A percentile compares a stretch with the other conserved stretches of the same genome.
phyloP scores from a whole-genome alignment of 805 yeast genomes.

The Yarrowia yakushimensis region DNA sequence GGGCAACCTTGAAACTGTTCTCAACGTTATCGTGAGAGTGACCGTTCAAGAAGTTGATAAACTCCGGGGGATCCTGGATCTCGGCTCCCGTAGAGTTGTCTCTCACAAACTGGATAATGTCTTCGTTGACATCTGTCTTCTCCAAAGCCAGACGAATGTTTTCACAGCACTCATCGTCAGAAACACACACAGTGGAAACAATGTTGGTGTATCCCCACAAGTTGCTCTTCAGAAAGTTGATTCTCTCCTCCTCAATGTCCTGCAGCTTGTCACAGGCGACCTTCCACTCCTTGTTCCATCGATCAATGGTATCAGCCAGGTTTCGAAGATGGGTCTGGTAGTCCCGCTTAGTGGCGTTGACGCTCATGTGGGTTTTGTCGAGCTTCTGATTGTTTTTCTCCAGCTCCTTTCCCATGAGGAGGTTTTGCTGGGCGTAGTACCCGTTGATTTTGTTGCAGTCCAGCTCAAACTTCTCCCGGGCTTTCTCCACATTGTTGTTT shows the following conservation, averaged over 20 bases:
- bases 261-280: conserved; percentile 59
- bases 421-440: conserved; percentile 56
- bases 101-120: conserved; percentile 52
- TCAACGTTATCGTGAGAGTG: conserved; percentile 37
- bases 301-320: conserved; percentile 54
- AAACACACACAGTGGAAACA: conserved; percentile 70
- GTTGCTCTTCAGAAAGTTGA: conserved; percentile 63
- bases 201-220: conserved; percentile 77
- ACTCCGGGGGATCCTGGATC: conserved; percentile 56
- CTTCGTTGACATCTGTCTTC: conserved; percentile 58
- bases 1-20: conserved; percentile 37
- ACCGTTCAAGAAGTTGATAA: conserved; percentile 56
- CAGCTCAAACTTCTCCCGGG: conserved; percentile 48
- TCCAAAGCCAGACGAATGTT: conserved; percentile 64
- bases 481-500: conserved; percentile 37
- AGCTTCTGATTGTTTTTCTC: conserved; percentile 57
- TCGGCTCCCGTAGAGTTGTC: conserved; percentile 62
- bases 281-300: conserved; percentile 73
- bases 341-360: conserved; percentile 47
- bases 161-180: conserved; percentile 75
- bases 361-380: conserved; percentile 45
- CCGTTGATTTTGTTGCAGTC: conserved; percentile 60
- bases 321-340: conserved; percentile 55
- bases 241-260: conserved; percentile 65
- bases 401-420: conserved; percentile 71